These are phyloP conservation scores for Syncephalis plumigaleata DNA, from an alignment of 371 early-diverging fungal species.

Conservation along the genomic window DNA sequence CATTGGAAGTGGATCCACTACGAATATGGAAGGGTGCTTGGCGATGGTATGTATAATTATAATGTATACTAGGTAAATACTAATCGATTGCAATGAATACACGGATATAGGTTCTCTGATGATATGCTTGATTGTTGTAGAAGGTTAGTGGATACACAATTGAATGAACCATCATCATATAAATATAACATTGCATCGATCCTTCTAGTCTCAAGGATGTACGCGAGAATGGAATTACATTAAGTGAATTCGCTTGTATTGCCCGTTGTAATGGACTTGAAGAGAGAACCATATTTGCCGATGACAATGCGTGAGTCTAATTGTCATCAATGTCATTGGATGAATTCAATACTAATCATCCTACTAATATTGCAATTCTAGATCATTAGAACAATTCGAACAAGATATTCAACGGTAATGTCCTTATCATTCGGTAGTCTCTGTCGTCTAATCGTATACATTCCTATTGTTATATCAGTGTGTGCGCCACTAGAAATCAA, in stretches of 20 bases:
- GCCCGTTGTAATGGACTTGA: conserved; percentile 14
- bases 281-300: conserved; percentile 26
- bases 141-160: no score
- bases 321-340: no score
- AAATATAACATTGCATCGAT: no score
- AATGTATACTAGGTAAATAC: neutral
- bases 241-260: conserved; percentile 68
- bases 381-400: conserved; percentile 53
- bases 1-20: conserved; percentile 77
- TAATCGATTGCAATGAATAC: neutral
- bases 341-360: no score
- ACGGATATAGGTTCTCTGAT: conserved; percentile 40
- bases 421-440: no score
- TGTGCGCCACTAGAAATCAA: conserved; percentile 42
- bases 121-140: conserved; percentile 68
- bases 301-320: conserved; percentile 5
- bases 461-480: no score
- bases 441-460: no score
- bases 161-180: no score
- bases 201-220: conserved; percentile 47
- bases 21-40: conserved; percentile 86
- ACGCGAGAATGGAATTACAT: conserved; percentile 69
- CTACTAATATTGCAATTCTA: conserved; percentile 39
- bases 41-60: conserved; percentile 40
- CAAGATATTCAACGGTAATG: conserved; percentile 20